Evolutionary conservation across 495 filamentous ascomycete genomes (phyloP), one percentile per base, ranked within the genome.

Genomic region (Xylaria cubensis): DNA sequence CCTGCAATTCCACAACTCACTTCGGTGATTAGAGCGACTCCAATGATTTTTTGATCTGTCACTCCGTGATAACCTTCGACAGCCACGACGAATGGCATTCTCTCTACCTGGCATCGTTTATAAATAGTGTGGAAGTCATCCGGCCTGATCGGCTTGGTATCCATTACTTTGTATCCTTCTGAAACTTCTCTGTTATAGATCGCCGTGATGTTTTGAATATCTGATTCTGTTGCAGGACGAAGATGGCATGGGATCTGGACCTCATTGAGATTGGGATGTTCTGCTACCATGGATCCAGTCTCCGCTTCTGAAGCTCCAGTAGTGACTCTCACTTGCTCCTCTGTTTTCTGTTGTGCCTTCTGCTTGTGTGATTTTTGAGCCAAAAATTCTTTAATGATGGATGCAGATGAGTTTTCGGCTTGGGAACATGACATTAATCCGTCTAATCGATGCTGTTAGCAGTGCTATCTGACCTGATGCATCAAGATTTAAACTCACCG

Each of bases 51-150:
- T 32, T 53, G 48, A 12, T 67, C 55, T 10, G 50, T 6, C 7
- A 29, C 3, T 4, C 46, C 53, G 34, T 65, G 36, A 29, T 66
- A 75, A 2, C 81, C 81, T 9, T 72, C 66, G 2, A 82, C 74
- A 26, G 83, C 84, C 5, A 84, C 82, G 5, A 86, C 48, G 58
- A 86, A 85, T 0, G 84, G 84, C 71, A 83, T 74, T 21, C 74
- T 64, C 13, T 79, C 68, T 6, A 56, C 17, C 21, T 62, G 34
- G 24, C 76, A 62, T 10, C 56, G 71, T 1, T 42, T 21, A 24
- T 81, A 72, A 46, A 85, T 77, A 0, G 44, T n/a, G 13, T 66
- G 58, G 39, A 83, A 79, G 1, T 76, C 72, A 0, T 66, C 55
- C 0, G 64, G 13, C 0, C 24, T 24, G 10, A 83, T 63, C 3